phyloP scores from a whole-genome alignment of 345 rosid genomes.

The Gossypium longicalyx region DNA sequence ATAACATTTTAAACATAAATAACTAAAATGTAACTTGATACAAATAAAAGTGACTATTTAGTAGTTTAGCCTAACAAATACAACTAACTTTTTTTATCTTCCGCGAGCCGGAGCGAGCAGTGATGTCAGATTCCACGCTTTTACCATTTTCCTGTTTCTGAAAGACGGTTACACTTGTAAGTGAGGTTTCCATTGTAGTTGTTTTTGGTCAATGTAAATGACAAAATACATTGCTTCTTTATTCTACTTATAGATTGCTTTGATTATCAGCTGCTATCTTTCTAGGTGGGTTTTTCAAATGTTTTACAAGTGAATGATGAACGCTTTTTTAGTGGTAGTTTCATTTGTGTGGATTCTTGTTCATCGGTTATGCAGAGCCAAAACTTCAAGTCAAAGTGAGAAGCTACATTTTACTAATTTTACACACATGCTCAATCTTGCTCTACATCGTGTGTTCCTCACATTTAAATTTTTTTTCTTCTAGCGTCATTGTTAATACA shows the following conservation, averaged over 20 bases:
- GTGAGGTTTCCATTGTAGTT: not conserved
- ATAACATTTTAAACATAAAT: no score
- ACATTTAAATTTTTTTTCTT: not conserved
- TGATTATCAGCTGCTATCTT: not conserved
- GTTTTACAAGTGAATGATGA: not conserved
- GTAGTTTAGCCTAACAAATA: no score
- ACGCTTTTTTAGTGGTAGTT: not conserved
- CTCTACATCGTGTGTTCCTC: not conserved
- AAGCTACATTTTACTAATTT: not conserved
- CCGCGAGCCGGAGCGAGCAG: no score
- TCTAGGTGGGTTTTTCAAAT: not conserved
- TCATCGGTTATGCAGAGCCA: constrained; percentile 27
- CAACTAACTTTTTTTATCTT: no score
- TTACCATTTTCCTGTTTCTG: not conserved
- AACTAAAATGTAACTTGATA: no score
- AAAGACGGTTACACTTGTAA: not conserved
- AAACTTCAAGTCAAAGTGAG: constrained; percentile 32
- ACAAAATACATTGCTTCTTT: not conserved
- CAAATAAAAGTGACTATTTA: no score
- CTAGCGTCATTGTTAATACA: no score
- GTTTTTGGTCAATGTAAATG: not conserved
- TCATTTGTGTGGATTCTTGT: constrained; percentile 4
- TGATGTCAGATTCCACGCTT: no score
- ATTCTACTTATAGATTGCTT: not conserved
- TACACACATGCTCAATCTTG: not conserved